Evolutionary conservation across 1,139 yeast genomes (phyloP), one percentile per base, ranked within the genome.

Genomic region (Magnusiomyces suaveolens): DNA sequence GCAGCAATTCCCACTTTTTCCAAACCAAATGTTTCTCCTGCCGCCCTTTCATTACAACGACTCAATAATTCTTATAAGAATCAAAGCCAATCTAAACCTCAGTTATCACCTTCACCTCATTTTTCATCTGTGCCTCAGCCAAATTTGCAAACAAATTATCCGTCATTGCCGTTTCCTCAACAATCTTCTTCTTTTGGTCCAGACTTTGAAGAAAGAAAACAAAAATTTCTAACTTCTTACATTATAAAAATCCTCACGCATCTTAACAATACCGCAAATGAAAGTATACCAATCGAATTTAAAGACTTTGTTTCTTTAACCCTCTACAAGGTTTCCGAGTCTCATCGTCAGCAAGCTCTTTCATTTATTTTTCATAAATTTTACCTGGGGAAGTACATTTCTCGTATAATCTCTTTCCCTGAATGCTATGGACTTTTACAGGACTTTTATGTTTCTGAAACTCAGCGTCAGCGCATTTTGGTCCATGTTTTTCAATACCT

Each of bases 381-480:
- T 50, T 62, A 63, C 43, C 59, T 65, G 56, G 55, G 60, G 52
- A 56, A 57, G 33, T 62, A 63, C 50, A 57, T 64, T 44, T 57
- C 56, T 33, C 51, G 59, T 23, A 26, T 63, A 14, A 33, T 65
- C 12, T 54, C 59, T n/a, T 53, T 44, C 36, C 69, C 69, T 0
- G 69, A 65, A 48, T 53, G 57, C 24, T 44, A 63, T 21, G 68
- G 68, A 2, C 56, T 65, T 20, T 57, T 63, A 21, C 52, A 58
- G 8, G 64, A 62, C 48, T 60, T 60, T 54, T 64, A 52, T 51
- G 51, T 65, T 39, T 56, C 64, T 18, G 66, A 63, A 32, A 49
- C 49, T 10, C 67, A 65, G 48, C 61, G 67, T 12, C 63, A 62
- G 46, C 59, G 60, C 32, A 61, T 64, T 18, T 50, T 65, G 32